A percentile compares a stretch with the other conserved stretches of the same genome.
These are phyloP conservation scores for Malassezia furfur DNA, from an alignment of 1,284 basidiomycete genomes.

Conservation along the genomic window DNA sequence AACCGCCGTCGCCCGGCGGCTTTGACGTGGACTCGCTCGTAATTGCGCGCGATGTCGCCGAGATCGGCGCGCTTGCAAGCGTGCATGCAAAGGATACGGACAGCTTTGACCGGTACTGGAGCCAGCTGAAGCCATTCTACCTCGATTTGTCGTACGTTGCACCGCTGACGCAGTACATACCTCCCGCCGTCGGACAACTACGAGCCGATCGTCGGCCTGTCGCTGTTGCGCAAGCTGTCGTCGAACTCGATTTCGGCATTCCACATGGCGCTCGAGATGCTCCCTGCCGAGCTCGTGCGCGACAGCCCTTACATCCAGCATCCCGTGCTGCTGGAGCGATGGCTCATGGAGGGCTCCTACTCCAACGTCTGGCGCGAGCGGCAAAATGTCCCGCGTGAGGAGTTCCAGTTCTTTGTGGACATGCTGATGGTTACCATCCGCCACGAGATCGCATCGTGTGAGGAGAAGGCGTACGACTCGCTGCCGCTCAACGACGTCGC, in stretches of 20 bases:
- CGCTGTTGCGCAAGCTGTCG: constrained; percentile 84
- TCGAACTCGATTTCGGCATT: constrained; percentile 96
- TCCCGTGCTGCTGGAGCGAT: constrained; percentile 60
- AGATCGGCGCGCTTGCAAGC: constrained; percentile 88
- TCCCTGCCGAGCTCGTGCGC: constrained; percentile 49
- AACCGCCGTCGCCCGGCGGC: constrained; percentile 40
- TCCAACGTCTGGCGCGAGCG: constrained; percentile 95
- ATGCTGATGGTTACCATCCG: constrained; percentile 85
- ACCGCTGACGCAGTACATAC: constrained; percentile 52
- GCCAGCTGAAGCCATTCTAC: constrained; percentile 84
- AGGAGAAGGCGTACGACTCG: constrained; percentile 78
- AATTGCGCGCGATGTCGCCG: constrained; percentile 73
- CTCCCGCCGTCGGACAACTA: constrained; percentile 76
- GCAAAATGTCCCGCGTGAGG: constrained; percentile 61
- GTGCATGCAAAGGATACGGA: constrained; percentile 77
- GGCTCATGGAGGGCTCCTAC: constrained; percentile 98
- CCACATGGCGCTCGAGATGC: constrained; percentile 96
- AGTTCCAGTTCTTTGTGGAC: constrained; percentile 82
- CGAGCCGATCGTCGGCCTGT: constrained; percentile 78
- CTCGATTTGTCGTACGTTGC: constrained; percentile 60
- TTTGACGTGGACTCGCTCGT: constrained; percentile 35
- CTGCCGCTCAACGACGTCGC: constrained; percentile 77
- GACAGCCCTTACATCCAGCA: constrained; percentile 36
- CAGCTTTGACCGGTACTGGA: constrained; percentile 88
- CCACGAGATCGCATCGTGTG: constrained; percentile 88